These are phyloP conservation scores for Physcomitrellopsis africana DNA, from an alignment of 225 moss, liverwort and hornwort species.

Conservation along the genomic window DNA sequence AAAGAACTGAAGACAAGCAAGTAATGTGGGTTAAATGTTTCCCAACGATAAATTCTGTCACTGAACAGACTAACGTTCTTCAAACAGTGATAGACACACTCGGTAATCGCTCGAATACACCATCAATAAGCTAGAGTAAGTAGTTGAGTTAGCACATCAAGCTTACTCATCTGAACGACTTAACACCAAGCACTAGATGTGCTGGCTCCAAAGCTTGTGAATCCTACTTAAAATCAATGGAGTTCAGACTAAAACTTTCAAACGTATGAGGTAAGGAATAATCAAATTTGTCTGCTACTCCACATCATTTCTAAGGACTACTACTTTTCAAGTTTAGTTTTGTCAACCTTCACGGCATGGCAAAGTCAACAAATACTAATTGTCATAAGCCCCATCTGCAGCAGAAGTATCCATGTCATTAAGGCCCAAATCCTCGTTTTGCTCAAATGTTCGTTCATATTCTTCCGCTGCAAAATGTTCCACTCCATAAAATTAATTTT, in stretches of 20 bases:
- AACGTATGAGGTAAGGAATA: not conserved
- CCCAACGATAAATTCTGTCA: too few species aligned
- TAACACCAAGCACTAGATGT: not conserved
- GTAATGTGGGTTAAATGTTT: too few species aligned
- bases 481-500: conserved; percentile 3
- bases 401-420: conserved; percentile 81
- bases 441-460: conserved; percentile 68
- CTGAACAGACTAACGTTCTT: too few species aligned
- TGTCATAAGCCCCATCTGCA: conserved; percentile 63
- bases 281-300: not conserved
- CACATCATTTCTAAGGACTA: not conserved
- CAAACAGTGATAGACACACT: too few species aligned
- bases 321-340: not conserved
- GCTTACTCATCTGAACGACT: not conserved
- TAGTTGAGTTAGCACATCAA: not conserved
- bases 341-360: not conserved
- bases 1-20: too few species aligned
- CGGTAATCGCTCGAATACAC: too few species aligned
- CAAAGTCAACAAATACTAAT: not conserved
- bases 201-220: not conserved
- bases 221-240: not conserved
- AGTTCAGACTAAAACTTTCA: not conserved
- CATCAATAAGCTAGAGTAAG: too few species aligned
- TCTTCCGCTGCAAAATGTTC: conserved; percentile 55
- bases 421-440: conserved; percentile 77